Base-by-base conservation (phyloP, 2,329 filamentous ascomycete species). In the Diaporthe helianthi region DNA sequence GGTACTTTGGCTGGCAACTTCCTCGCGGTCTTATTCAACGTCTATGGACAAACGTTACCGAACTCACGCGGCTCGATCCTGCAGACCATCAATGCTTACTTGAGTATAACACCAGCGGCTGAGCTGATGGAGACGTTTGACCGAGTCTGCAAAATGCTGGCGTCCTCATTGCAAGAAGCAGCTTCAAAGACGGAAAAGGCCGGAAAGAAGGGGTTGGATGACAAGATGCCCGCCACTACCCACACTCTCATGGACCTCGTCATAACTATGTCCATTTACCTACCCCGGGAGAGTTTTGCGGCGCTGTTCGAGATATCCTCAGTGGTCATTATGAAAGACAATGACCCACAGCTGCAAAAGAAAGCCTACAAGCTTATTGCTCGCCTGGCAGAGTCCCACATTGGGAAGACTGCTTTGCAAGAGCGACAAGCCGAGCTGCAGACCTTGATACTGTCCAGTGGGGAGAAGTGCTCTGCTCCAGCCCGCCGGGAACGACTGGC, bases 341-440 rank as follows among this genome's bases (percentile, higher is more conserved):
- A 92, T 46, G 95, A 98, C 77, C 92, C 95, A 12, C 95, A 98
- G 79, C 84, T 99, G 44, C 95, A 98, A 80, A 99, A 99, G 88
- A 99, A 99, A 82, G 95, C 96, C 0, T 99, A 99, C 84, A 98
- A 98, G 83, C 87, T 99, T 64, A 97, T 99, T 63, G 95, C 96
- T 4, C 91, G 96, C 67, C 87, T 99, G 49, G 91, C 93, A 1
- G 91, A 93, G 73, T 97, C 94, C 1, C 88, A 92, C 41, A 87
- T 86, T 60, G 96, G 96, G 54, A 89, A 87, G 73, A 81, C 84
- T n/a, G 94, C 95, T 4, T 86, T 99, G 2, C 80, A 86, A 72
- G 90, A 94, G 76, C 89, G 94, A 66, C 93, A 89, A 73, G 80
- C 80, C 0, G 94, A 98, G 76, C 84, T 99, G 24, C 95, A 98